A percentile compares a stretch with the other conserved stretches of the same genome.
These are phyloP conservation scores for Termitomyces titanicus DNA, from an alignment of 768 basidiomycete species.

Conservation along the genomic window DNA sequence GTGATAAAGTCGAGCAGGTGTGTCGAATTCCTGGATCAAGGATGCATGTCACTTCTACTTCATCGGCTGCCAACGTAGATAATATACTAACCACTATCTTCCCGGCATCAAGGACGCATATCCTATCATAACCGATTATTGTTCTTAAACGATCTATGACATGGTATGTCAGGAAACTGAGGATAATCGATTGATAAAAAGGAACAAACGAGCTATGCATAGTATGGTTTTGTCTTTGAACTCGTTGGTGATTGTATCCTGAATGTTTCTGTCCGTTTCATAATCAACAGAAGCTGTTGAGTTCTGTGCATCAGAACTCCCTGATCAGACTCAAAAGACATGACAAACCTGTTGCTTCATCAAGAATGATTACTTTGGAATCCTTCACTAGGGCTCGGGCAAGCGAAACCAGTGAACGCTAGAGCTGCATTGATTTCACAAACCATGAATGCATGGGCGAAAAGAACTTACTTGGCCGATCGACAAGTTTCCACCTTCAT, in stretches of 20 bases:
- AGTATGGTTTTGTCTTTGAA: conserved; percentile 83
- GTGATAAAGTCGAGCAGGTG: conserved; percentile 63
- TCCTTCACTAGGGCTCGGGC: conserved; percentile 89
- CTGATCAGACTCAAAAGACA: not conserved
- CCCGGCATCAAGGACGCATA: conserved; percentile 84
- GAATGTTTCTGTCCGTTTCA: conserved; percentile 88
- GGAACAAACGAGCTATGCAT: conserved; percentile 78
- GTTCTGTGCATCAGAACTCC: not conserved
- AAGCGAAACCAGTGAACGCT: conserved; percentile 82
- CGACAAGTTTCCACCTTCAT: conserved; percentile 82
- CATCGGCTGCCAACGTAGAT: not conserved
- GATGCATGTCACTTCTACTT: not conserved
- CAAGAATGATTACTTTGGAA: conserved; percentile 79
- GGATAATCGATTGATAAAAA: not conserved
- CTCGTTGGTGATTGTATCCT: conserved; percentile 81
- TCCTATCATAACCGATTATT: conserved; percentile 84
- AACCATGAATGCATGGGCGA: not conserved
- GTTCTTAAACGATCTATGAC: conserved; percentile 74
- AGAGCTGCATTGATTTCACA: conserved; percentile 1
- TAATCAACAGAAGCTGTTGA: conserved; percentile 76
- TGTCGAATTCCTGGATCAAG: conserved; percentile 67
- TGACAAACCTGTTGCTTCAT: conserved; percentile 72
- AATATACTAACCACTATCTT: conserved; percentile 54
- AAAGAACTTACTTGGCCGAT: conserved; percentile 51
- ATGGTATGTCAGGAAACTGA: not conserved